These are phyloP conservation scores for Fraxinus albicans DNA, from an alignment of 305 asterid genomes.

Conservation along the genomic window DNA sequence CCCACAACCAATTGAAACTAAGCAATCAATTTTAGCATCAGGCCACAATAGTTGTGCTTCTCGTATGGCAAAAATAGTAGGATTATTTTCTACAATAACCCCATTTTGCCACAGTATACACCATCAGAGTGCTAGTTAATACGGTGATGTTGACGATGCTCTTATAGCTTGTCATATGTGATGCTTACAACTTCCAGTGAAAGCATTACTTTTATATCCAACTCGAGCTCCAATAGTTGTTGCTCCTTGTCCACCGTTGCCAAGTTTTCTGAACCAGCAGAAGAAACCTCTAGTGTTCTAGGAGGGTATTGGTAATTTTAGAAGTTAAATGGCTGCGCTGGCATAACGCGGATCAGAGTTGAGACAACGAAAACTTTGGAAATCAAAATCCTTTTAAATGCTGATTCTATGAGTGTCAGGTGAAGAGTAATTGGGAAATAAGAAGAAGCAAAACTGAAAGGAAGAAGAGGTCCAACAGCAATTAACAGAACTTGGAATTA, in stretches of 20 bases:
- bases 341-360: constrained; percentile 84
- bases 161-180: too few species aligned
- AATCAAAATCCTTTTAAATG: constrained; percentile 64
- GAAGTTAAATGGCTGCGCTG: constrained; percentile 97
- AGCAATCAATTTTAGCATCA: too few species aligned
- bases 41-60: constrained; percentile 24
- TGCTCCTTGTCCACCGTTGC: constrained; percentile 59
- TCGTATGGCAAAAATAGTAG: too few species aligned
- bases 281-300: constrained; percentile 85
- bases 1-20: too few species aligned
- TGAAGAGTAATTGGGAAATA: too few species aligned
- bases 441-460: too few species aligned
- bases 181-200: constrained; percentile 57
- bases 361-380: constrained; percentile 93
- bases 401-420: constrained; percentile 63
- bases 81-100: too few species aligned
- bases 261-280: constrained; percentile 20
- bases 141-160: too few species aligned
- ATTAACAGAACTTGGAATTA: too few species aligned
- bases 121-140: too few species aligned
- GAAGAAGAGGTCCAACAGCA: too few species aligned
- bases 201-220: constrained; percentile 74
- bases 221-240: constrained; percentile 65
- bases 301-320: constrained; percentile 98
- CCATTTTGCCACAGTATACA: too few species aligned